Base-by-base conservation (phyloP, 345 rosid genomes). In the Gossypium stocksii region DNA sequence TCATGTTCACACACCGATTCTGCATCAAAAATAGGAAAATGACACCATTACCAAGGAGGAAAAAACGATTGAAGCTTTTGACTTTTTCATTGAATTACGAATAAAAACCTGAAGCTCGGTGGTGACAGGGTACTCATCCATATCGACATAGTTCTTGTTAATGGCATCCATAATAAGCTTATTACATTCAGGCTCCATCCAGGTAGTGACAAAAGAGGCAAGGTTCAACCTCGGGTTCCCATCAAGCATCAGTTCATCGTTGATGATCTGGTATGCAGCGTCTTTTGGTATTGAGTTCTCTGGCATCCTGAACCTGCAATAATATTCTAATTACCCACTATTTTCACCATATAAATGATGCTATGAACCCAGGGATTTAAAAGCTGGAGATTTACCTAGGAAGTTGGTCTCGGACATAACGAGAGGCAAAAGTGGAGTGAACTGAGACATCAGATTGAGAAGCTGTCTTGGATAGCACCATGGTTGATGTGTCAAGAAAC, bases 131-230 rank as follows among this genome's bases (percentile, higher is more conserved):
- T 94, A 94, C 79, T 92, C 98, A 61, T 93, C 98, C 98, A 93
- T 91, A 82, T 93, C 97, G 20, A 91, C 97, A 34, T 91, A 93
- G 89, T 93, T 93, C 85, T 93, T 93, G 89, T 91, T 93, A 14
- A 91, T 81, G 60, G 98, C 77, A 23, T 79, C 94, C 98, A 91
- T 93, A 16, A 93, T 93, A 71, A 93, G 98, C 89, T 89, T 89
- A 64, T 93, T 88, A 60, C 98, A 93, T 78, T 93, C 97, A 3
- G 98, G 97, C 76, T 94, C 97, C 97, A 94, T 94, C 97, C 97
- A 91, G 2, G 98, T 94, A 0, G 97, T 94, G 66, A 94, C 97
- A 11, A 91, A 94, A 1, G 97, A 94, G 7, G 98, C 98, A 74
- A 93, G 78, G 80, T 94, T 92, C 71, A 94, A 83, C 87, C 97